These are phyloP conservation scores for Termitomyces sp. DNA, from an alignment of 768 basidiomycete species.

Conservation along the genomic window DNA sequence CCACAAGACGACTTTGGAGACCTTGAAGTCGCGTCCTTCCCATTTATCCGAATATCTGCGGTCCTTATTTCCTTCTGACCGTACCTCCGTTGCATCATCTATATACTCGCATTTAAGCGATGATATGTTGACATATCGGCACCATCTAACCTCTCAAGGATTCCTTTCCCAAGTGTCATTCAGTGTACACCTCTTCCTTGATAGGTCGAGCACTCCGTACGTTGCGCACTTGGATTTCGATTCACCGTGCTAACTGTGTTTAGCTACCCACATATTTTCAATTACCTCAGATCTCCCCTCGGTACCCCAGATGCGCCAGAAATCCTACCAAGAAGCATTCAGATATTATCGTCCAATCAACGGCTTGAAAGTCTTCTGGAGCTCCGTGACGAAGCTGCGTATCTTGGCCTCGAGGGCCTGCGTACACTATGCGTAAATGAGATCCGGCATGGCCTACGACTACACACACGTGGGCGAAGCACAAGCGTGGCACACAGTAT, in stretches of 20 bases:
- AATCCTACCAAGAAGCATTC: conserved; percentile 54
- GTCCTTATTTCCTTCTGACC: conserved; percentile 32
- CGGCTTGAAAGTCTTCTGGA: conserved; percentile 66
- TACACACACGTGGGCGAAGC: conserved; percentile 37
- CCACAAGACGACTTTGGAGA: conserved; percentile 59
- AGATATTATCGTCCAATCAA: conserved; percentile 35
- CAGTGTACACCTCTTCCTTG: conserved; percentile 68
- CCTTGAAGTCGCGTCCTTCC: conserved; percentile 65
- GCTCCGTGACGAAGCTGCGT: conserved; percentile 74
- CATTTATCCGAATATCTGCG: conserved; percentile 54
- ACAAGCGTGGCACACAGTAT: conserved; percentile 36
- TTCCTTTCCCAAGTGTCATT: conserved; percentile 39
- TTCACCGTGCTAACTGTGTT: conserved; percentile 1
- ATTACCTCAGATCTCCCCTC: conserved; percentile 61
- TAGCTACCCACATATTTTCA: conserved; percentile 68
- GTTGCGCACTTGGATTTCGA: conserved; percentile 21
- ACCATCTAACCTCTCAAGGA: conserved; percentile 60
- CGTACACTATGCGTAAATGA: conserved; percentile 64
- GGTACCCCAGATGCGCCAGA: conserved; percentile 40
- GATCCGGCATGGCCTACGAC: conserved; percentile 41
- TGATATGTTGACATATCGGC: conserved; percentile 50
- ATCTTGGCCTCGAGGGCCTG: conserved; percentile 64
- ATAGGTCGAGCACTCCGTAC: conserved; percentile 75
- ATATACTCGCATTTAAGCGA: conserved; percentile 50
- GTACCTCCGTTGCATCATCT: conserved; percentile 45